Base-by-base conservation (phyloP, 2,329 filamentous ascomycete species). In the Cercospora sesami region DNA sequence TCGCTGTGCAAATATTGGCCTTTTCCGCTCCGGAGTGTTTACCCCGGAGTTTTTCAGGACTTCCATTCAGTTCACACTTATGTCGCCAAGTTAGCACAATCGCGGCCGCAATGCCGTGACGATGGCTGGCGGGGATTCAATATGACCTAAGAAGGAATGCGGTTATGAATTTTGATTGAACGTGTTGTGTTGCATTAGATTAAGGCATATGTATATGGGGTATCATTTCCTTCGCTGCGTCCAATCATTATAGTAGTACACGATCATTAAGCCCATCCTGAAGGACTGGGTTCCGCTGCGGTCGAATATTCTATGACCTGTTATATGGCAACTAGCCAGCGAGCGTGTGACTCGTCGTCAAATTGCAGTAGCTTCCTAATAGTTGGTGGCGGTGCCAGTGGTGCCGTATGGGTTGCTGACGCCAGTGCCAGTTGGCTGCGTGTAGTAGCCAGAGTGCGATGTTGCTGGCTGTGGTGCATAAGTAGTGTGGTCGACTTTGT, bases 361-460 rank as follows among this genome's bases (percentile, higher is more conserved):
- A n/a, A 10, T 21, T n/a, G 30, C 16, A 14, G 28, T 33, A 31
- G 4, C 18, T 45, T 23, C 65, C 71, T 75, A 76, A 65, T 76
- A 75, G 69, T 77, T 78, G 63, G 74, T 76, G 7, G 74, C 73
- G 23, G 73, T 74, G 30, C 66, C 68, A 33, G 70, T 69, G 14
- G 71, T 70, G 33, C 78, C 79, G 64, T 81, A 81, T 3, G 78
- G 79, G 72, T 80, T 81, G 66, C 30, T 59, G 8, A 73, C 72
- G 45, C 73, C 73, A 28, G 80, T 81, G 26, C 79, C 79, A 4
- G 77, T 76, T 2, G 82, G 82, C 10, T 80, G 80, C 31, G 81
- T 84, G 77, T 83, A 82, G 72, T 83, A 84, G 7, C 81, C 80
- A 39, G 78, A 72, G 66, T 77, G 76, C 0, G 75, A 75, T n/a